These are phyloP conservation scores for Fusarium tanahbumbuense DNA, from an alignment of 2,329 filamentous ascomycete genomes.

Conservation along the genomic window DNA sequence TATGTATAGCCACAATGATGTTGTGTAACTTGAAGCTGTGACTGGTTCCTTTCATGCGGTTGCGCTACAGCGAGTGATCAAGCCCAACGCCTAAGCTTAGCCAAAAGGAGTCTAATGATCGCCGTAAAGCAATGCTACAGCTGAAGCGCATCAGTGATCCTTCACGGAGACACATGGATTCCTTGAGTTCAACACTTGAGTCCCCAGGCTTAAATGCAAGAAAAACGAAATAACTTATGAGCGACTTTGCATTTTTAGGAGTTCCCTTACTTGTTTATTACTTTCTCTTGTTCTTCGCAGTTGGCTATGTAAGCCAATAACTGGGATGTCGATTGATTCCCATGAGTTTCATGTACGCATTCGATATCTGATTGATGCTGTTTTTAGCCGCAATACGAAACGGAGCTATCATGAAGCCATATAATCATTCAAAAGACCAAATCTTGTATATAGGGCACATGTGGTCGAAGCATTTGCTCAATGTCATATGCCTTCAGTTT, in stretches of 20 bases:
- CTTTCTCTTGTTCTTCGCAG: not conserved
- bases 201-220: not conserved
- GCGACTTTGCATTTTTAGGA: not conserved
- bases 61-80: not conserved
- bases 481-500: constrained; percentile 1
- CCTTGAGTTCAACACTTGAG: not conserved
- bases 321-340: not conserved
- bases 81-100: constrained; percentile 15
- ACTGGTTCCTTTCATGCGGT: constrained; percentile 27
- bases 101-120: constrained; percentile 6
- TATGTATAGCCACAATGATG: constrained; percentile 19
- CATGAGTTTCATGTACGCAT: not conserved
- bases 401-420: not conserved
- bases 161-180: not conserved
- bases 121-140: not conserved
- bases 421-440: not conserved
- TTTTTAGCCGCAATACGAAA: not conserved
- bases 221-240: not conserved
- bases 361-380: not conserved
- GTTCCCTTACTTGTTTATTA: not conserved
- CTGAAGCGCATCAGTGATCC: not conserved
- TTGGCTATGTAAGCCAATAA: not conserved
- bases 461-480: not conserved
- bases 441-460: not conserved
- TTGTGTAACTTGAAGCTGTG: constrained; percentile 14